Percentiles rank a stretch among this genome's conserved stretches.
Evolutionary conservation across 768 basidiomycete genomes (phyloP).

Genomic region (Suillus discolor): DNA sequence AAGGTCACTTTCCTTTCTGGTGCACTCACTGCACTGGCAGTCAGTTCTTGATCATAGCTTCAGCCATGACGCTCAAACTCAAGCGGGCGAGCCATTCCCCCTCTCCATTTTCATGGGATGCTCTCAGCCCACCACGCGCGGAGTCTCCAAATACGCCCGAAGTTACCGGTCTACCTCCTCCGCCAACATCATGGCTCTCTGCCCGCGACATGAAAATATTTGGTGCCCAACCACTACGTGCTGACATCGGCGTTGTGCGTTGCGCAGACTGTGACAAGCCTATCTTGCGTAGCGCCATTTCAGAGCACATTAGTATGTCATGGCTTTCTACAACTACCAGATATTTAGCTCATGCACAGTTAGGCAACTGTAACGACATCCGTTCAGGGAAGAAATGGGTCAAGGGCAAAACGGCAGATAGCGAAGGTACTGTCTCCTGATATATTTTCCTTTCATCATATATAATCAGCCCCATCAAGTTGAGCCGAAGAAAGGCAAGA

Average conservation of each 20-base stretch:
- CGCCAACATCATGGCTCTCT: conserved; percentile 84
- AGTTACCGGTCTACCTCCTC: conserved; percentile 54
- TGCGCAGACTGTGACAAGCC: conserved; percentile 87
- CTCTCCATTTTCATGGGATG: conserved; percentile 68
- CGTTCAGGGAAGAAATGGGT: conserved; percentile 54
- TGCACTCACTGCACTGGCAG: not conserved
- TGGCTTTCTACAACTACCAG: not conserved
- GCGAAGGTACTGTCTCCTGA: conserved; percentile 41
- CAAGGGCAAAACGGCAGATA: conserved; percentile 55
- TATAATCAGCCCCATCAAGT: conserved; percentile 16
- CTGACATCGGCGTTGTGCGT: conserved; percentile 65
- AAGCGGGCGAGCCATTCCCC: conserved; percentile 45
- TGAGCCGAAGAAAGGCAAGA: conserved; percentile 63
- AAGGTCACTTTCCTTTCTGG: conserved; percentile 2
- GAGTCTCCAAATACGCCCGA: conserved; percentile 38
- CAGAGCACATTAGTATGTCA: conserved; percentile 75
- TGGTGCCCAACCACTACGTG: conserved; percentile 73
- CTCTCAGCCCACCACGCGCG: conserved; percentile 33
- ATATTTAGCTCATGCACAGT: conserved; percentile 13
- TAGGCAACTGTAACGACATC: conserved; percentile 66
- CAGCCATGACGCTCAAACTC: conserved; percentile 45
- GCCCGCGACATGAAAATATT: conserved; percentile 89
- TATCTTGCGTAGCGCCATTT: conserved; percentile 70
- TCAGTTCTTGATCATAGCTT: not conserved
- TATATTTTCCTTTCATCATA: conserved; percentile 8